Evolutionary conservation across 2,329 filamentous ascomycete genomes (phyloP), one percentile per base, ranked within the genome.

Genomic region (Claviceps sp.): DNA sequence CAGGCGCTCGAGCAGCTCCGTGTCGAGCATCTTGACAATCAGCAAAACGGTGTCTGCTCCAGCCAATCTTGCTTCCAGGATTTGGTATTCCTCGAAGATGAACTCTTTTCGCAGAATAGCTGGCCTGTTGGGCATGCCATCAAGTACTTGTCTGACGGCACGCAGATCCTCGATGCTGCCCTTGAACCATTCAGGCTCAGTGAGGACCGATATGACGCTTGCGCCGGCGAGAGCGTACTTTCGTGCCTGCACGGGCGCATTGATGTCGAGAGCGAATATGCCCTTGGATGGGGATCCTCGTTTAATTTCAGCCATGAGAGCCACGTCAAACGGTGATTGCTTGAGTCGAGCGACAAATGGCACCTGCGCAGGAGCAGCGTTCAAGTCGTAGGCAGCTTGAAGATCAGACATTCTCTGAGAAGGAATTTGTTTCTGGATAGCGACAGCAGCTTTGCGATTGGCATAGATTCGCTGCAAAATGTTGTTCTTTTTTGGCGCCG

Each of bases 111-210:
- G 83, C 34, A 98, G 72, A 13, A 98, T 79, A 2, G 91, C 94
- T 2, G 93, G 94, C 50, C 93, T 79, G 65, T 96, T 94, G 1
- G 88, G 84, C 84, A 98, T 89, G 13, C 86, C 85, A 60, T 89
- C 81, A n/a, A 98, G 72, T 48, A 87, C 89, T 67, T 91, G 86
- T 45, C 93, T 82, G 34, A 97, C 93, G 37, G 85, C 82, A 55
- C 86, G 81, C 51, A 98, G 72, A 65, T 98, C 93, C 54, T 98
- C 91, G 55, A 98, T 90, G 67, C 86, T 95, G 47, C 93, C 93
- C 71, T 96, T 97, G 75, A 98, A 98, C 93, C 93, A 98, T 63
- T 97, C 86, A 0, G 94, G 93, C 69, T 98, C 93, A 0, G 93
- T 98, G 47, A 98, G 78, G n/a, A 98, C 93, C 1, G 93, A 97